Percentiles rank a stretch among this genome's conserved stretches.
These are phyloP conservation scores for Diaporthe capsici DNA, from an alignment of 2,329 filamentous ascomycete species.

Conservation along the genomic window DNA sequence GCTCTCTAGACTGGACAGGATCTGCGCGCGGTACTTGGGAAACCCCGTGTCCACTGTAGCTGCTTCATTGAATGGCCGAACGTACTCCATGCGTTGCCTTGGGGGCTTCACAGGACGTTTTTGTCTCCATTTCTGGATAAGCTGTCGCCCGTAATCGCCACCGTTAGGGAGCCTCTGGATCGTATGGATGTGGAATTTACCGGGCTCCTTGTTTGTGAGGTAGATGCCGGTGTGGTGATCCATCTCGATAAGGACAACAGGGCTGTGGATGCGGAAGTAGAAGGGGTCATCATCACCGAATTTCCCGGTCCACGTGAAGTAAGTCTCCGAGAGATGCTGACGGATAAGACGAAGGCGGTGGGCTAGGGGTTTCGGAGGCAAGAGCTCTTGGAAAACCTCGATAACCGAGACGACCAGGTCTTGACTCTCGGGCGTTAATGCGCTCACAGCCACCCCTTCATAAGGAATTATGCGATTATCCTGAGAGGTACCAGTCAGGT, in stretches of 20 bases:
- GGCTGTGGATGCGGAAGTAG: background rate
- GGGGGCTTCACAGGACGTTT: background rate
- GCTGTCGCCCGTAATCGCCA: background rate
- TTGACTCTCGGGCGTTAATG: background rate
- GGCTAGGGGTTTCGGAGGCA: background rate
- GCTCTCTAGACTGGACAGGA: background rate
- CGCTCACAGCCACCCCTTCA: background rate
- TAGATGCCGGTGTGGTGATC: background rate
- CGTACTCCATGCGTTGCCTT: slow-evolving; percentile 7
- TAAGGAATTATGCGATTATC: background rate
- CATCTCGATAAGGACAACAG: background rate
- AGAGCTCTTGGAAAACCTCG: slow-evolving; percentile 15
- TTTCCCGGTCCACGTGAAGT: background rate
- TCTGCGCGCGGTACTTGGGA: background rate
- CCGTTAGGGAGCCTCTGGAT: slow-evolving; percentile 5
- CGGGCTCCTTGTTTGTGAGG: slow-evolving; percentile 3
- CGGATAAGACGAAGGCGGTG: background rate
- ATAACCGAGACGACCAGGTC: background rate
- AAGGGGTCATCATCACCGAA: background rate
- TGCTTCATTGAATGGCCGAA: background rate
- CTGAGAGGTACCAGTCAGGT: background rate
- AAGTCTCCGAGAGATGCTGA: slow-evolving; percentile 1
- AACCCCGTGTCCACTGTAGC: background rate
- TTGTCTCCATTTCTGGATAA: background rate
- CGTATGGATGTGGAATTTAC: background rate